Base-by-base conservation (phyloP, 1,139 yeast species). In the Saccharomyces hybrid region DNA sequence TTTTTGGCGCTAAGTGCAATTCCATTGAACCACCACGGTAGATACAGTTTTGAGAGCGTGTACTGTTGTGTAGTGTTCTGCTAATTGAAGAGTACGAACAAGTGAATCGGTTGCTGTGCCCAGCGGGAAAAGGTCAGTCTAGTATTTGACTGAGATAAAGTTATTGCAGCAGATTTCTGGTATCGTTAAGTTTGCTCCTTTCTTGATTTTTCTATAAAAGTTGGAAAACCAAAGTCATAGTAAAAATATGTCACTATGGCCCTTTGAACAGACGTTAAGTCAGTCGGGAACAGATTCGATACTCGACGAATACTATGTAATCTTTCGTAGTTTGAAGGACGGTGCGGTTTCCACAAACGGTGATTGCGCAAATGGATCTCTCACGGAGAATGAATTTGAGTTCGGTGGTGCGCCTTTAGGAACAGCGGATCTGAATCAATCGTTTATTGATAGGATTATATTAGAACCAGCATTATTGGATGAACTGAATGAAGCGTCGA, bases 381-480 rank as follows among this genome's bases (percentile, higher is more conserved):
- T 11, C 6, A 38, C 12, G n/a, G 44, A 38, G 24, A 4, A 12
- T 3, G 12, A 38, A 6, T 38, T 12, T 3, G 24, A 38, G 12
- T 16, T 38, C 11, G n/a, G n/a, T 19, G 4, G 2, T 12, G 44
- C 4, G 11, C 6, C 44, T 19, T 12, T 12, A 9, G 44, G 11
- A 9, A 38, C 6, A 14, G 11, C n/a, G 0, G 44, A 38, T 2
- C 84, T 84, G 80, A 86, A 65, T 38, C 67, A 62, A 46, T 81
- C 85, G 1, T 77, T 84, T 52, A 83, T 89, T 2, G 88, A 84
- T 66, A 77, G 83, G 1, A 79, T 85, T 12, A 78, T 85, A 79
- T 86, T 83, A 60, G 83, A 83, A 50, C 72, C 81, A 0, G 75
- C 73, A 21, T 74, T 82, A 51, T 69, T 85, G 57, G 79, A 81